phyloP scores from a whole-genome alignment of 1,284 basidiomycete species.

The Lignosus rhinocerotis region DNA sequence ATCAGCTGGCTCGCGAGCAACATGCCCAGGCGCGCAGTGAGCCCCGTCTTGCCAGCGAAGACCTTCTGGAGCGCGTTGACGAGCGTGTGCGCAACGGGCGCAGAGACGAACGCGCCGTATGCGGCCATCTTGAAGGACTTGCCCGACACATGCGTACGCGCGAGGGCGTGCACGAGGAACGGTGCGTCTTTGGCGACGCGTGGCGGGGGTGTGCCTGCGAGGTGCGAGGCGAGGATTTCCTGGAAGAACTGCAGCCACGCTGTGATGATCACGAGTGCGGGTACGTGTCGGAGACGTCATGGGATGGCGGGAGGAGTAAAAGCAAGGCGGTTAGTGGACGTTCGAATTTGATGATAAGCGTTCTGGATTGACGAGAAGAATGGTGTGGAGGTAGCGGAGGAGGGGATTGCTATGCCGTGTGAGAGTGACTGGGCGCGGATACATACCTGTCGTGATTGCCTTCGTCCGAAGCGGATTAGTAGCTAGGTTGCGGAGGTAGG shows the following conservation, averaged over 20 bases:
- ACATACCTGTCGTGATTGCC: conserved; percentile 63
- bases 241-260: conserved; percentile 74
- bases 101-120: conserved; percentile 86
- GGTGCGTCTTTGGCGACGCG: conserved; percentile 57
- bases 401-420: neutral
- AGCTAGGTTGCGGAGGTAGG: conserved; percentile 64
- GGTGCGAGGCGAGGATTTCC: conserved; percentile 75
- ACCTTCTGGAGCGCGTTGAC: conserved; percentile 71
- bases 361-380: neutral
- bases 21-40: conserved; percentile 68
- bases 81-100: conserved; percentile 78
- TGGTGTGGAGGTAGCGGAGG: neutral
- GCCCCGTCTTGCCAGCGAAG: conserved; percentile 76
- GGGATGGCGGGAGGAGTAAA: neutral
- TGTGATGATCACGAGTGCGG: conserved; percentile 30
- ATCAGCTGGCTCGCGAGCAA: conserved; percentile 80
- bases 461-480: conserved; percentile 75
- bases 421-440: neutral
- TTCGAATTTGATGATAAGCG: neutral
- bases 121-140: conserved; percentile 81
- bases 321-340: neutral
- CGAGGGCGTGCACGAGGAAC: conserved; percentile 50
- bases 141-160: conserved; percentile 55
- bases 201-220: conserved; percentile 58
- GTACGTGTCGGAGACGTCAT: neutral